Base-by-base conservation (phyloP, 148 eudicot genomes). In the Silene uniflora region DNA sequence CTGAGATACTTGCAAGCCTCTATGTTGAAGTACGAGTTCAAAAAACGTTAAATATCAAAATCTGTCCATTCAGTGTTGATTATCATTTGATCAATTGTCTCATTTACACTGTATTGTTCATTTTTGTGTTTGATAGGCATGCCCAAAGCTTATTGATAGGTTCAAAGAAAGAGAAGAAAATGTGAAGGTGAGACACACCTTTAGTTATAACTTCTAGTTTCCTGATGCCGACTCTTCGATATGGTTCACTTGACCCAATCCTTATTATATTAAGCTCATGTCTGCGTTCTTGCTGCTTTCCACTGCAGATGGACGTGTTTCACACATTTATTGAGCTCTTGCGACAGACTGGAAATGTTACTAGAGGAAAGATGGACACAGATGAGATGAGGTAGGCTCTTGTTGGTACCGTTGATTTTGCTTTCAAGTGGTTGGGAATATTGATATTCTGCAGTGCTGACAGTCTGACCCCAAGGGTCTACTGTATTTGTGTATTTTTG, bases 151-250 rank as follows among this genome's bases (percentile, higher is more conserved):
- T 84, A 91, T 93, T 76, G 98, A 93, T 73, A 89, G 98, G 82
- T 93, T 93, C 76, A 93, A 88, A 81, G 98, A 93, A 84, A 86
- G 98, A 80, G 98, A 93, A 84, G 98, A 93, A 82, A 93, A 93
- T 83, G 98, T 93, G 54, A 93, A 93, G 91, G 98, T 93, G 79
- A 75, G 75, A 65, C 54, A 24, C 35, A 55, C 67, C 35, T 22
- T 29, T 72, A 25, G 59, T 8, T 69, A 1, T 47, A 47, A 18
- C 44, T 39, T 39, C 44, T 39, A 7, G 44, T 49, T 9, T 27
- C 69, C 69, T 6, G 13, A 21, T 22, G 3, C 32, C 29, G 29
- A 29, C 58, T 17, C 14, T 23, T 69, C 52, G 58, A 23, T 13
- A 9, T 22, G 19, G 61, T 49, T 70, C 19, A 52, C 52, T 7